Conservation (phyloP, 2,329 filamentous ascomycete species). For the Aspergillus quadricinctus region DNA sequence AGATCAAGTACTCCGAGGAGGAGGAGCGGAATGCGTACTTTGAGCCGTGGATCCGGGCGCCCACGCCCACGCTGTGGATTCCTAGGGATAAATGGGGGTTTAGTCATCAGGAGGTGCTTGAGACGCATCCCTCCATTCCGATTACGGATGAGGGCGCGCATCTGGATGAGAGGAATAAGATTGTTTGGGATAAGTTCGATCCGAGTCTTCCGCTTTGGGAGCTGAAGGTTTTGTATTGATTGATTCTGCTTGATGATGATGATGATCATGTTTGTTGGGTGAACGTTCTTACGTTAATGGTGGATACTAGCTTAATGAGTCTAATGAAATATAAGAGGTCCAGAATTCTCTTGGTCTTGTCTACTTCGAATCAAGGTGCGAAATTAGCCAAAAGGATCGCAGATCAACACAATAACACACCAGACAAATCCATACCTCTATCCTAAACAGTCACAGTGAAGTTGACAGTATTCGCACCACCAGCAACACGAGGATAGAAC, state of each 20-base stretch:
- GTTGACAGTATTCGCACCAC: constrained; percentile 45
- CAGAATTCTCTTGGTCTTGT: neutral
- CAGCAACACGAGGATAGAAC: constrained; percentile 49
- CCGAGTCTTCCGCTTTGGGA: constrained; percentile 55
- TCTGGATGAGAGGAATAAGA: constrained; percentile 65
- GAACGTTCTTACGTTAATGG: neutral
- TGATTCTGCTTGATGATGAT: neutral
- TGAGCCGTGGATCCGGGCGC: constrained; percentile 63
- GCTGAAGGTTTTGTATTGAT: constrained; percentile 49
- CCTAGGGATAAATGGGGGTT: constrained; percentile 71
- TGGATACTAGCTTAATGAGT: neutral
- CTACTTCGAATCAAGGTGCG: neutral
- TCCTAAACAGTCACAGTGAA: constrained; percentile 44
- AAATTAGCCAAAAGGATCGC: too few species aligned
- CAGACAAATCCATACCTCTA: neutral
- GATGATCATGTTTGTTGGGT: neutral
- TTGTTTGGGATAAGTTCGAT: constrained; percentile 57
- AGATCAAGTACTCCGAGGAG: constrained; percentile 59
- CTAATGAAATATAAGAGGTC: neutral
- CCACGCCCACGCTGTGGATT: constrained; percentile 71
- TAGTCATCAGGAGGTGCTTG: constrained; percentile 69
- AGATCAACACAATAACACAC: neutral
- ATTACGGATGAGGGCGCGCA: constrained; percentile 75
- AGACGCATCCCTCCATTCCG: constrained; percentile 65
- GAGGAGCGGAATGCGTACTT: constrained; percentile 65